These are phyloP conservation scores for Pseudogymnoascus verrucosus DNA, from an alignment of 2,329 filamentous ascomycete genomes.

Conservation along the genomic window DNA sequence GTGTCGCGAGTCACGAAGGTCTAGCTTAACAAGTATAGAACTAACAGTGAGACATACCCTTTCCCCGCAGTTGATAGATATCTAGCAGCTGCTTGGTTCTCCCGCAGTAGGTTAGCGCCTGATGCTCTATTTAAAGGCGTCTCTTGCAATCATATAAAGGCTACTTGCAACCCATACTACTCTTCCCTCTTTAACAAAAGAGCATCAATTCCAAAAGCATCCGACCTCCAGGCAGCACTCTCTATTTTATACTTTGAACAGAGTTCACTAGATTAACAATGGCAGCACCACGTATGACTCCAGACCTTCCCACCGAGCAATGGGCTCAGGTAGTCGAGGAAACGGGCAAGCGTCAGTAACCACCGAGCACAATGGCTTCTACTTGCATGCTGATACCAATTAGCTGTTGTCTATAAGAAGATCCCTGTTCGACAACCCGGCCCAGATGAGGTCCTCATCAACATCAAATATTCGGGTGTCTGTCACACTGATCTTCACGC, in stretches of 20 bases:
- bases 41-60: not conserved
- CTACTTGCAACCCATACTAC: not conserved
- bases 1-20: not conserved
- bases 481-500: slow-evolving; percentile 64
- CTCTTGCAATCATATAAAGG: not conserved
- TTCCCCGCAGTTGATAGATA: not conserved
- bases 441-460: slow-evolving; percentile 84
- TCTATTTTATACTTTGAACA: not conserved
- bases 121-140: not conserved
- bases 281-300: slow-evolving; percentile 18
- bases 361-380: slow-evolving; percentile 8
- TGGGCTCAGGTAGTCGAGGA: slow-evolving; percentile 88
- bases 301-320: slow-evolving; percentile 68
- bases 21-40: not conserved
- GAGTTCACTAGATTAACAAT: not conserved
- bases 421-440: slow-evolving; percentile 76
- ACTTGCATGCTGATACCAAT: slow-evolving; percentile 7
- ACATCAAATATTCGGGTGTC: slow-evolving; percentile 83
- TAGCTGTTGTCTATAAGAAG: slow-evolving; percentile 64
- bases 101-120: not conserved
- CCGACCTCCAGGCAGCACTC: not conserved
- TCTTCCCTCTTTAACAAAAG: not conserved
- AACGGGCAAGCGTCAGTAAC: slow-evolving; percentile 57
- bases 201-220: not conserved
- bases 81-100: not conserved